Conservation (phyloP, 306 rosid species). For the Cucurbita pepo region DNA sequence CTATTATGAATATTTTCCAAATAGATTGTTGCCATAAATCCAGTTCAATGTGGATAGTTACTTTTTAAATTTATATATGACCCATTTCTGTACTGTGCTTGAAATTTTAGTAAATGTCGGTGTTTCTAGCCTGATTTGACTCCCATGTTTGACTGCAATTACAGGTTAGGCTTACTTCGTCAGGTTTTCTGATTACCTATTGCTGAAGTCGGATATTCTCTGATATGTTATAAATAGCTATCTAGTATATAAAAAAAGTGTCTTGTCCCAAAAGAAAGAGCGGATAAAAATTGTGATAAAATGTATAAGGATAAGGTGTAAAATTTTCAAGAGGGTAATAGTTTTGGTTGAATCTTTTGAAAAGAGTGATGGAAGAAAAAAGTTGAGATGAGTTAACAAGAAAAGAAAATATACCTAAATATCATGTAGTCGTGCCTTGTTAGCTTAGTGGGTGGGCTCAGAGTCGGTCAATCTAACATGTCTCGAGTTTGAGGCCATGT, state of each 20-base stretch:
- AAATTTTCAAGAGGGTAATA: neutral
- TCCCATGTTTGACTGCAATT: constrained; percentile 25
- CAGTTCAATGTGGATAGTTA: neutral
- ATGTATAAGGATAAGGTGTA: neutral
- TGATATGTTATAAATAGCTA: constrained; percentile 11
- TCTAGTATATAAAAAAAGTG: constrained; percentile 1
- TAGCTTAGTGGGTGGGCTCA: neutral
- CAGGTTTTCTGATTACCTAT: constrained; percentile 28
- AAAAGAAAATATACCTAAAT: neutral
- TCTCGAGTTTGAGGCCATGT: neutral
- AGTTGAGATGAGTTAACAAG: neutral
- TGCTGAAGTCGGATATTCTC: constrained; percentile 27
- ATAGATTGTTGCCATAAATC: neutral
- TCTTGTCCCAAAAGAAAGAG: neutral
- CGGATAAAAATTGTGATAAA: constrained; percentile 10
- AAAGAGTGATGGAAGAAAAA: neutral
- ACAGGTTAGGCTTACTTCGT: constrained; percentile 30
- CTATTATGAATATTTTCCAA: neutral
- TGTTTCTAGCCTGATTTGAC: constrained; percentile 19
- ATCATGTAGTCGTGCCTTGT: neutral
- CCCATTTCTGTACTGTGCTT: neutral
- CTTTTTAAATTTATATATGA: neutral
- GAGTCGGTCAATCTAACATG: neutral
- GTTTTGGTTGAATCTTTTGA: constrained; percentile 1
- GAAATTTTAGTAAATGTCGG: neutral